phyloP scores from a whole-genome alignment of 2,329 filamentous ascomycete species.

The Didymella exigua region DNA sequence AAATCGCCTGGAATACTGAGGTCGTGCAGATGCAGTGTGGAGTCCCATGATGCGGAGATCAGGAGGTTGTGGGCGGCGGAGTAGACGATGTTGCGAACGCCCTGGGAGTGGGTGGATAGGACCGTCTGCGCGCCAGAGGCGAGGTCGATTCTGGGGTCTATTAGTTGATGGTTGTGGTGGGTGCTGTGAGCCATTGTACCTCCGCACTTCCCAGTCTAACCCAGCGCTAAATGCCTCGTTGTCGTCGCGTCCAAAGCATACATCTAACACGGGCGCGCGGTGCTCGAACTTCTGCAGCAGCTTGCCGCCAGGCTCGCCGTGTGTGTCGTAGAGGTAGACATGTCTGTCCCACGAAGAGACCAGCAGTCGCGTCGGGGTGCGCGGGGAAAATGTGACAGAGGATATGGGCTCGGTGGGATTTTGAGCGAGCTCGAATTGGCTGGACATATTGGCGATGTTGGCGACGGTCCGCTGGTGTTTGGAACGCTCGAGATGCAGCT shows the following conservation, averaged over 20 bases:
- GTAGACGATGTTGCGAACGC: conserved; percentile 85
- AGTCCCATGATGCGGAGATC: conserved; percentile 92
- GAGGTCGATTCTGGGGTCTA: conserved; percentile 66
- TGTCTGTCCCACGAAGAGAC: conserved; percentile 94
- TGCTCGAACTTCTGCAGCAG: conserved; percentile 78
- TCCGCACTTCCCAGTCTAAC: conserved; percentile 84
- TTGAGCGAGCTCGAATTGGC: conserved; percentile 80
- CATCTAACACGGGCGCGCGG: conserved; percentile 83
- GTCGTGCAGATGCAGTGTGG: conserved; percentile 83
- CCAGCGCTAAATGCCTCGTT: conserved; percentile 85
- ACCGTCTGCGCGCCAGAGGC: conserved; percentile 73
- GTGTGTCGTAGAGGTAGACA: conserved; percentile 86
- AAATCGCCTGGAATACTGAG: conserved; percentile 60
- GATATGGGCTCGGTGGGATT: conserved; percentile 89
- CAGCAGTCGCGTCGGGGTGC: conserved; percentile 75
- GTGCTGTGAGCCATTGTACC: conserved; percentile 54
- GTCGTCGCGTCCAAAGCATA: conserved; percentile 85
- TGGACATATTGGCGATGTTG: conserved; percentile 36
- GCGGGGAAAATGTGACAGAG: conserved; percentile 81
- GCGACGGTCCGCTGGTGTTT: conserved; percentile 4
- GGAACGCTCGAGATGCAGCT: conserved; percentile 25
- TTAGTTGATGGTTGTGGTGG: neutral
- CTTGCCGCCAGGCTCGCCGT: conserved; percentile 63
- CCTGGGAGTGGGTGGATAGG: conserved; percentile 77
- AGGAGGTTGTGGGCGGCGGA: conserved; percentile 76